Conservation (phyloP, 106 monocot genomes). For the Allium sativum region DNA sequence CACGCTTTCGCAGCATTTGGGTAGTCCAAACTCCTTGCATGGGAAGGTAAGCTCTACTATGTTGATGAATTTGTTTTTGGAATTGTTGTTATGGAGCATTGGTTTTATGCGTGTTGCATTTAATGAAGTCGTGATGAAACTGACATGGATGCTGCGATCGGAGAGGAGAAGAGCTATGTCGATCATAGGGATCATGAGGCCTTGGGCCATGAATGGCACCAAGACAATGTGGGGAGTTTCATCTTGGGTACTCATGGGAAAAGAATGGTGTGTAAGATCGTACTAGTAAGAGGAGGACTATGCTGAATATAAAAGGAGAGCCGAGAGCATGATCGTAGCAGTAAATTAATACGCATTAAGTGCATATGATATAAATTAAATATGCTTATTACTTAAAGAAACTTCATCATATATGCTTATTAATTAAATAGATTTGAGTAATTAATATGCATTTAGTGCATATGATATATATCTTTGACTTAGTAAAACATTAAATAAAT, state of each 20-base stretch:
- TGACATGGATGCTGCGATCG: slow-evolving; percentile 12
- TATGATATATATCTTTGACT: too few species aligned
- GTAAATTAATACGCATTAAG: too few species aligned
- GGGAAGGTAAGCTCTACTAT: slow-evolving; percentile 18
- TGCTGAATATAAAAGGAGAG: too few species aligned
- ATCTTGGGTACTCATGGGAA: neutral
- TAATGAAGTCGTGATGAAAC: slow-evolving; percentile 25
- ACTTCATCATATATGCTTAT: too few species aligned
- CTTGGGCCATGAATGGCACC: slow-evolving; percentile 32
- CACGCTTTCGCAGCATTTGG: slow-evolving; percentile 31
- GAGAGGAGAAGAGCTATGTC: slow-evolving; percentile 30
- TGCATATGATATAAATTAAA: too few species aligned
- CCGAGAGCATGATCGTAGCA: too few species aligned
- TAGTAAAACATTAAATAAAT: too few species aligned
- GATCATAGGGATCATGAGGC: slow-evolving; percentile 11
- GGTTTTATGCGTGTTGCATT: slow-evolving; percentile 15
- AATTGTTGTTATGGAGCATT: neutral
- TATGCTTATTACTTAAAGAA: too few species aligned
- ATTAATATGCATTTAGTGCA: too few species aligned
- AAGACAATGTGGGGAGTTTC: slow-evolving; percentile 20
- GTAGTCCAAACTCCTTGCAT: slow-evolving; percentile 11
- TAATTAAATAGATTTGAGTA: too few species aligned
- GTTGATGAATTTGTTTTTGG: slow-evolving; percentile 6
- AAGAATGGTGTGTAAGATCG: too few species aligned
- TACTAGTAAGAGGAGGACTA: too few species aligned